Conservation (phyloP, 116 monocot genomes). For the Zostera marina region DNA sequence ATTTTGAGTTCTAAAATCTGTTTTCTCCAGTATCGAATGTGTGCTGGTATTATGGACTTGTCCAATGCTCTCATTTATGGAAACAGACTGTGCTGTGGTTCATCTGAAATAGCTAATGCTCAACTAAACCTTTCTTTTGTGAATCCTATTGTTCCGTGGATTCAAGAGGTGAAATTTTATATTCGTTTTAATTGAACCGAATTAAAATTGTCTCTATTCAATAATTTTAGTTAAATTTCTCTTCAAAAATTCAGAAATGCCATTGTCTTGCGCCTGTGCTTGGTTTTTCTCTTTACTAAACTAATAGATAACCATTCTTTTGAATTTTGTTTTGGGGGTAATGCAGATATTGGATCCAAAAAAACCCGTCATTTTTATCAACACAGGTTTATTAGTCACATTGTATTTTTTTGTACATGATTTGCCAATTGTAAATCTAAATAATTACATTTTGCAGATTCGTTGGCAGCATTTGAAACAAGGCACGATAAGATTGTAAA, state of each 20-base stretch:
- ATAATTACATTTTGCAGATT: conserved; percentile 28
- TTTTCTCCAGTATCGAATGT: conserved; percentile 83
- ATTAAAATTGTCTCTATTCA: neutral
- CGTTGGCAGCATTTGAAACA: conserved; percentile 44
- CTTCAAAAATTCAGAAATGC: too few relatives aligned
- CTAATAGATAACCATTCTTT: neutral
- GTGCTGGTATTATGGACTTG: conserved; percentile 84
- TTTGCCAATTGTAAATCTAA: neutral
- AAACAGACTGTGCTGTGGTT: conserved; percentile 78
- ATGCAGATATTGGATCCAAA: conserved; percentile 81
- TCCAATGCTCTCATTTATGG: conserved; percentile 94
- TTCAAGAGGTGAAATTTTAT: conserved; percentile 44
- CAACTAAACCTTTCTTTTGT: conserved; percentile 37
- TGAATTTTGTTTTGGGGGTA: neutral
- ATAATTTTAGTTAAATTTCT: too few relatives aligned
- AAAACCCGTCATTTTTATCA: conserved; percentile 52
- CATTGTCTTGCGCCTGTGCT: too few relatives aligned
- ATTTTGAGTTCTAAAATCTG: conserved; percentile 2
- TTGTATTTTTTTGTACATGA: neutral
- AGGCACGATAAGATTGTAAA: conserved; percentile 41
- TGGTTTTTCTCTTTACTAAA: neutral
- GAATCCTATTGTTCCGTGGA: conserved; percentile 29
- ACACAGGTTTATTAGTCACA: conserved; percentile 42
- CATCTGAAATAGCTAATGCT: conserved; percentile 63
- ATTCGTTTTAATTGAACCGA: neutral